These are phyloP conservation scores for Tulasnella calospora DNA, from an alignment of 768 basidiomycete genomes.

Conservation along the genomic window DNA sequence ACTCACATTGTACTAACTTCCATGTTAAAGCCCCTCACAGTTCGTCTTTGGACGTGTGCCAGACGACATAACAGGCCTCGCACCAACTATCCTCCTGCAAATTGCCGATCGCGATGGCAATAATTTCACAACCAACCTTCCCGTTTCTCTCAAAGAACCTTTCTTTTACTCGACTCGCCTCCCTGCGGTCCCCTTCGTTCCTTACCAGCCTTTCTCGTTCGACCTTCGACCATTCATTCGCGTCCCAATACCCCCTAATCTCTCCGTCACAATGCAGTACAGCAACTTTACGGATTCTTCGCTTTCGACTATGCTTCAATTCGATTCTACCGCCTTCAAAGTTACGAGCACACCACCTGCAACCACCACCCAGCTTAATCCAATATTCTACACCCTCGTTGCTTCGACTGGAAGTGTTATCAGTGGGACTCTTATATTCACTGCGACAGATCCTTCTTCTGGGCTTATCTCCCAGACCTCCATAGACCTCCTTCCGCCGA, in stretches of 20 bases:
- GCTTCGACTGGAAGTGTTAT: not conserved
- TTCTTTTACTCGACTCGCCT: not conserved
- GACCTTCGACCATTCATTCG: conserved; percentile 8
- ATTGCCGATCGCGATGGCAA: not conserved
- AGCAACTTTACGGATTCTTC: not conserved
- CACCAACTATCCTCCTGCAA: not conserved
- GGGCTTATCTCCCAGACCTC: not conserved
- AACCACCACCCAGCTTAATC: not conserved
- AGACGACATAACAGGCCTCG: not conserved
- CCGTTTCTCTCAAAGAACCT: not conserved
- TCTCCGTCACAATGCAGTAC: not conserved
- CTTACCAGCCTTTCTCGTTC: not conserved
- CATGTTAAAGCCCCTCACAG: not conserved
- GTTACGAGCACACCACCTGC: not conserved
- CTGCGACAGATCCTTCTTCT: not conserved
- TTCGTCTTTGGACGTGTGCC: not conserved
- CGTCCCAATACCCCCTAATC: not conserved
- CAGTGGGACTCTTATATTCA: not conserved
- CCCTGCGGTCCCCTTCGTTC: not conserved
- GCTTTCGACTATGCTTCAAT: not conserved
- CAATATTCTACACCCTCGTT: not conserved
- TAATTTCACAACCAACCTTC: not conserved
- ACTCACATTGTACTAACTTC: not conserved
- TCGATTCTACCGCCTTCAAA: not conserved
- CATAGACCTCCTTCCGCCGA: not conserved